phyloP scores from a whole-genome alignment of 345 rosid species.

The Trapa incisa region DNA sequence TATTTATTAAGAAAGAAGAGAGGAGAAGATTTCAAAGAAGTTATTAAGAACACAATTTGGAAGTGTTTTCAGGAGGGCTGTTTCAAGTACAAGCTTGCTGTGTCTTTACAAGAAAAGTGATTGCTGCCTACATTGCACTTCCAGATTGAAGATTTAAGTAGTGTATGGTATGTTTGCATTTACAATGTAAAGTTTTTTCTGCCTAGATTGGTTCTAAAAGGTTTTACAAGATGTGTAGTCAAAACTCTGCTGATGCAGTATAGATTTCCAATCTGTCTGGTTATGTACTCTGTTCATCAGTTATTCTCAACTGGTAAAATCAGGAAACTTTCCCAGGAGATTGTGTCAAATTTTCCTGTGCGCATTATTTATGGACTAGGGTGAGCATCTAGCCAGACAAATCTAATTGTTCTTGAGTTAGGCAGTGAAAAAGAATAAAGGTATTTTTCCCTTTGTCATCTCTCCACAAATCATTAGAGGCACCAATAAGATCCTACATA shows the following conservation, averaged over 20 bases:
- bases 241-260: background rate
- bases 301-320: background rate
- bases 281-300: background rate
- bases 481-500: slow-evolving; percentile 7
- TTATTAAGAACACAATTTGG: background rate
- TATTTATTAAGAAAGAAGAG: too few relatives aligned
- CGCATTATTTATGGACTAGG: background rate
- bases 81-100: background rate
- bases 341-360: background rate
- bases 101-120: background rate
- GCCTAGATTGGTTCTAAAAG: background rate
- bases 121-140: background rate
- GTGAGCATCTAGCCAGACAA: background rate
- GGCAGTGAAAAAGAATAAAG: background rate
- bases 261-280: background rate
- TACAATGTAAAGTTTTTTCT: background rate
- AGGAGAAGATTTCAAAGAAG: background rate
- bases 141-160: too few relatives aligned
- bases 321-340: background rate
- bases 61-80: background rate
- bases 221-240: background rate
- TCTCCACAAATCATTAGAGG: background rate
- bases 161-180: background rate
- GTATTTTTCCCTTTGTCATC: background rate
- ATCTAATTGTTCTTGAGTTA: slow-evolving; percentile 3